These are phyloP conservation scores for Mycena sp. DNA, from an alignment of 1,284 basidiomycete species.

Conservation along the genomic window DNA sequence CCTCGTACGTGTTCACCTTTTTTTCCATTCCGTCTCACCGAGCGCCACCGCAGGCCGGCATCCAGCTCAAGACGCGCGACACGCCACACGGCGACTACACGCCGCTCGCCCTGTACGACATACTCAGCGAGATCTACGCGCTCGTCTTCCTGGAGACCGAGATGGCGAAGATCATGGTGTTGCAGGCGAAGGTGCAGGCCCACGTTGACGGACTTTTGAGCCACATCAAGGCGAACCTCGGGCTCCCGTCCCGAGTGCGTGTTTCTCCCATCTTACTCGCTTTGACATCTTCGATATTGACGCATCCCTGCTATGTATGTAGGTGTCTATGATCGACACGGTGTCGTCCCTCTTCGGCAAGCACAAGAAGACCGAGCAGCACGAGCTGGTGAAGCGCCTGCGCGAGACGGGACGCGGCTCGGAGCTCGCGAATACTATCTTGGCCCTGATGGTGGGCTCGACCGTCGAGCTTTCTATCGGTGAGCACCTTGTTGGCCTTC, in stretches of 20 bases:
- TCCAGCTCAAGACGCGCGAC: constrained; percentile 71
- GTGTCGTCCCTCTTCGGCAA: constrained; percentile 57
- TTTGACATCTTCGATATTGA: background rate
- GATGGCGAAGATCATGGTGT: constrained; percentile 60
- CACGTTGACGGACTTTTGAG: constrained; percentile 62
- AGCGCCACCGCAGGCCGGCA: constrained; percentile 79
- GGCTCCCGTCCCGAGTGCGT: constrained; percentile 40
- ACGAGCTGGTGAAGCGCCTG: constrained; percentile 65
- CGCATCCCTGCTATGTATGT: background rate
- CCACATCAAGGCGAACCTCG: constrained; percentile 62
- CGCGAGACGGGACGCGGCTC: constrained; percentile 63
- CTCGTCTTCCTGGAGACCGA: constrained; percentile 81
- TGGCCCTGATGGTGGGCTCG: constrained; percentile 75
- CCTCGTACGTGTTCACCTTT: constrained; percentile 55
- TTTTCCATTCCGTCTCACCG: background rate
- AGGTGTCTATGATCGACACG: constrained; percentile 49
- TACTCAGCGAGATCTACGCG: constrained; percentile 76
- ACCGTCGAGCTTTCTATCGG: constrained; percentile 77
- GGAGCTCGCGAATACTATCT: constrained; percentile 70
- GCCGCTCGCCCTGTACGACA: constrained; percentile 66
- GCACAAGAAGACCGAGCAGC: constrained; percentile 54
- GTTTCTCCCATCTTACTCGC: constrained; percentile 35
- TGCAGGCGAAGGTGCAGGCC: constrained; percentile 59
- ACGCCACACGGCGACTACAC: constrained; percentile 67
- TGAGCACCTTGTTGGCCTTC: constrained; percentile 37